A percentile compares a stretch with the other conserved stretches of the same genome.
These are phyloP conservation scores for Caryopteris hybrid DNA, from an alignment of 305 asterid species.

Conservation along the genomic window DNA sequence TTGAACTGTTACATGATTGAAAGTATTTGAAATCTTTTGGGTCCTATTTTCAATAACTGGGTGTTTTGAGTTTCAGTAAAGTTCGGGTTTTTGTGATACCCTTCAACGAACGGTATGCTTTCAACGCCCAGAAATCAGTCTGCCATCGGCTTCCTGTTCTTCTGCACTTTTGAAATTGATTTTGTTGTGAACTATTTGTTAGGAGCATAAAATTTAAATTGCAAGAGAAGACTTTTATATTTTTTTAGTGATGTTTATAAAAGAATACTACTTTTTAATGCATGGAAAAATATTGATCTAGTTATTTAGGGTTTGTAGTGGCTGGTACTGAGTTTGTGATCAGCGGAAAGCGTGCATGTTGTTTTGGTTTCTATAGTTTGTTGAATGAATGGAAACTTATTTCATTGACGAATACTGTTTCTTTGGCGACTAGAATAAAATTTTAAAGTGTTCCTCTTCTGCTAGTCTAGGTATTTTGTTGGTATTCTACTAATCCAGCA, in stretches of 20 bases:
- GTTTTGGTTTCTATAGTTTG: not conserved
- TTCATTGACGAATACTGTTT: not conserved
- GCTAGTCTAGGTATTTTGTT: not conserved
- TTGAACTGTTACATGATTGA: too few species aligned
- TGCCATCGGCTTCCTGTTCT: not conserved
- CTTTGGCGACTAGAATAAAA: not conserved
- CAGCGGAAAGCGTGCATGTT: not conserved
- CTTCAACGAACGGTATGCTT: not conserved
- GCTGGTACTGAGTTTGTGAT: conserved; percentile 1
- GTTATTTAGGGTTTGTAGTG: not conserved
- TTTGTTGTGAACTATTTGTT: not conserved
- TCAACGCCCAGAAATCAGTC: not conserved
- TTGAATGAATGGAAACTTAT: not conserved
- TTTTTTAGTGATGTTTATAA: not conserved
- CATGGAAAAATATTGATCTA: not conserved
- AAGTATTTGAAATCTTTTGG: too few species aligned
- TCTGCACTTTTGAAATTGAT: not conserved
- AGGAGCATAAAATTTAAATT: not conserved
- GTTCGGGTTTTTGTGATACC: conserved; percentile 10
- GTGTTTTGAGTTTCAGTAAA: not conserved
- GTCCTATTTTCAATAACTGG: not conserved
- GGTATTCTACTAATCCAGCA: too few species aligned
- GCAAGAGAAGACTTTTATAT: not conserved
- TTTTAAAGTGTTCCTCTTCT: not conserved
- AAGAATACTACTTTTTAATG: not conserved